Base-by-base conservation (phyloP, 352 stramenopile species). In the Phytopythium cucurbitacearum region DNA sequence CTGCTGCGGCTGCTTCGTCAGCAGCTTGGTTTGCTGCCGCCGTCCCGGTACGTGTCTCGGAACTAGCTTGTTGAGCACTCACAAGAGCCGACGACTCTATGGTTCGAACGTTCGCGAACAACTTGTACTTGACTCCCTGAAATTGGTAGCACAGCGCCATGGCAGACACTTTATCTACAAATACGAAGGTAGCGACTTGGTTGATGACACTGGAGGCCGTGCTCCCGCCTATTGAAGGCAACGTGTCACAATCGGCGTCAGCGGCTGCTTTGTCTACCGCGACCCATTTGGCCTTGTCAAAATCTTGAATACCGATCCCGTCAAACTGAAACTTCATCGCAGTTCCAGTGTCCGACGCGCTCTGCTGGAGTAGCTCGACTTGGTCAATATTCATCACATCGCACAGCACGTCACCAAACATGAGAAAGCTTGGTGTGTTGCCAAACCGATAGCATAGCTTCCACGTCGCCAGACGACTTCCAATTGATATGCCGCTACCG, bases 381-480 rank as follows among this genome's bases (percentile, higher is more conserved):
- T 74, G 46, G 1, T 78, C 59, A 37, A 89, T 69, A n/a, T 79
- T 82, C 16, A 80, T 57, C 0, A 89, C 73, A 5, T 76, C 63
- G 33, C 69, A 81, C 12, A 87, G 15, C 0, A 89, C 79, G 45
- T 85, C 59, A 7, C 73, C 74, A 57, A 87, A 89, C 70, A 89
- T 76, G 37, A 85, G 49, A 38, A 62, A 87, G 11, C 59, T 53
- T 0, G 64, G 39, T 6, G 73, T 77, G 49, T 68, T 84, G 6
- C 74, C 79, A 39, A 89, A 89, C 8, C 67, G 71, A 54, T 87
- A 89, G 51, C 79, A 89, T 13, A 89, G 56, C 45, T 89, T 89
- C 79, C 79, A 89, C 0, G 67, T 75, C 7, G 71, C 71, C 10
- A 84, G 60, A 1, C 55, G 68, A 11, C 53, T 38, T 0, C 54